These are phyloP conservation scores for Yamadazyma pseudoaaseri DNA, from an alignment of 1,139 yeast genomes.

Conservation along the genomic window DNA sequence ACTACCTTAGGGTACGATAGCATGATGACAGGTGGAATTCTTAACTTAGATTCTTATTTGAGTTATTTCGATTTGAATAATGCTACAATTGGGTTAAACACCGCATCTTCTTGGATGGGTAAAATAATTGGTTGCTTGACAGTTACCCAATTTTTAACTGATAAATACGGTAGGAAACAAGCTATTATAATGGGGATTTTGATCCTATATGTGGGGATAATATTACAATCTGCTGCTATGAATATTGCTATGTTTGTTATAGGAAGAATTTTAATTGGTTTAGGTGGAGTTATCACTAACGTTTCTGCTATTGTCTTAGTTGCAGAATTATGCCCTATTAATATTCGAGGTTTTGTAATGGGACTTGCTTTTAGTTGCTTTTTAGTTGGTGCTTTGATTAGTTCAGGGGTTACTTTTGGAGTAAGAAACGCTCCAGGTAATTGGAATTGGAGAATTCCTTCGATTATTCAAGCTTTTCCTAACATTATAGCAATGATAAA, in stretches of 20 bases:
- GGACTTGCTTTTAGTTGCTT: constrained; percentile 14
- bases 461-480: constrained; percentile 15
- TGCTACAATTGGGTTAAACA: constrained; percentile 16
- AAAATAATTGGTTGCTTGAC: constrained; percentile 10
- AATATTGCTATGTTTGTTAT: constrained; percentile 18
- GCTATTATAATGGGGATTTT: constrained; percentile 12
- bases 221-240: constrained; percentile 17
- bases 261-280: constrained; percentile 17
- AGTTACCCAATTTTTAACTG: constrained; percentile 10
- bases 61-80: constrained; percentile 13
- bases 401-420: constrained; percentile 15
- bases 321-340: constrained; percentile 15
- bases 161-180: constrained; percentile 16
- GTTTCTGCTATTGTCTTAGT: constrained; percentile 15
- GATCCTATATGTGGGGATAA: constrained; percentile 13
- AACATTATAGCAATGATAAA: constrained; percentile 11
- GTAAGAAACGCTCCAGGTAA: constrained; percentile 13
- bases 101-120: constrained; percentile 17
- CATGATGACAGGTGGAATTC: constrained; percentile 15
- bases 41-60: constrained; percentile 14
- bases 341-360: constrained; percentile 13
- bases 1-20: constrained; percentile 15
- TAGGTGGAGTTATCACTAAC: constrained; percentile 14
- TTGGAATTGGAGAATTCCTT: constrained; percentile 19
- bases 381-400: constrained; percentile 12